Conservation (phyloP, 441 rosid species). For the Populus hybrid region DNA sequence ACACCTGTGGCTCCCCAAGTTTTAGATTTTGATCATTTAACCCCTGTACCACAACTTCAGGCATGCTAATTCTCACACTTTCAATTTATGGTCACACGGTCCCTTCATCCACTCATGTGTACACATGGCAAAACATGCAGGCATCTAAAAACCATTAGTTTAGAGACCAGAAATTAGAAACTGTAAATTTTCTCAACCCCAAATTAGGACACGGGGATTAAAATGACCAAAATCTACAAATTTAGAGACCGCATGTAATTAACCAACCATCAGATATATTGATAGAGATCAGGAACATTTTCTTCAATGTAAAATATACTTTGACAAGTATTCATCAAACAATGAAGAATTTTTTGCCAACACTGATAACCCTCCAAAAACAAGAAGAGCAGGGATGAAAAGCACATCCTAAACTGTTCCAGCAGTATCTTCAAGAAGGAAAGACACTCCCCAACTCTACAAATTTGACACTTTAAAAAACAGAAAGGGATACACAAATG, state of each 20-base stretch:
- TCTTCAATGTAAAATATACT: neutral
- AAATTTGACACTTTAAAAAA: neutral
- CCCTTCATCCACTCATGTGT: neutral
- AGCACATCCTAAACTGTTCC: neutral
- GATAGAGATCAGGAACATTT: neutral
- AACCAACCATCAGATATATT: neutral
- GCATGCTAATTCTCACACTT: neutral
- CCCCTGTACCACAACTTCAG: neutral
- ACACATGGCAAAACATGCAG: neutral
- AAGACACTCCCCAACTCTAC: neutral
- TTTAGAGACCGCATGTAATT: neutral
- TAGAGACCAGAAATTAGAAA: neutral
- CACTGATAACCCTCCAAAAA: neutral
- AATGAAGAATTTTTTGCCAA: neutral
- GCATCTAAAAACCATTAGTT: neutral
- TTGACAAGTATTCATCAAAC: slow-evolving; percentile 1
- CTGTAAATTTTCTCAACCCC: neutral
- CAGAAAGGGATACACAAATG: neutral
- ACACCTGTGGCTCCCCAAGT: neutral
- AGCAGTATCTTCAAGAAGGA: neutral
- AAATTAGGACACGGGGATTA: neutral
- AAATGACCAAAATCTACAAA: neutral
- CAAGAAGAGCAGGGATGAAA: neutral
- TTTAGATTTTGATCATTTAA: neutral
- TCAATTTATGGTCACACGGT: neutral